These are phyloP conservation scores for Nicotiana obtusifolia DNA, from an alignment of 257 asterid genomes.

Conservation along the genomic window DNA sequence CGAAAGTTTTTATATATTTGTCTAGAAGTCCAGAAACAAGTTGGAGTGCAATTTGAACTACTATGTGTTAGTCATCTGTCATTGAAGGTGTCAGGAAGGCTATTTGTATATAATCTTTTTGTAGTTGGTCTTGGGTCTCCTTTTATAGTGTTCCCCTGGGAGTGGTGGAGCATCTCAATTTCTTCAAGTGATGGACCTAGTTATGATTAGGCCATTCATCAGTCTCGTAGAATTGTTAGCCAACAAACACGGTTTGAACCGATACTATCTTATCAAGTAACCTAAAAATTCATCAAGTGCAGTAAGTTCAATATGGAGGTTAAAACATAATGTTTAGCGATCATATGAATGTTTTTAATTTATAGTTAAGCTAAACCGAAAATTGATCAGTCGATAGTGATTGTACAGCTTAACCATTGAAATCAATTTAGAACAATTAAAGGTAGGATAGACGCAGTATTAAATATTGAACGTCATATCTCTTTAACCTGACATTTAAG, in stretches of 20 bases:
- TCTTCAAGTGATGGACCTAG: not conserved
- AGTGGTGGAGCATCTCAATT: not conserved
- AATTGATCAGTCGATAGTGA: not conserved
- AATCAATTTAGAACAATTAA: not conserved
- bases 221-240: not conserved
- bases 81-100: not conserved
- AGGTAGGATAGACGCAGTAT: not conserved
- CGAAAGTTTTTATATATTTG: not conserved
- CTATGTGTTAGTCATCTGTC: not conserved
- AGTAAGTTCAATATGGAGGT: not conserved
- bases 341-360: not conserved
- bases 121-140: not conserved
- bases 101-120: not conserved
- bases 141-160: not conserved
- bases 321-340: too few species aligned
- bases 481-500: not conserved
- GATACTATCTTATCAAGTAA: too few species aligned
- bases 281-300: not conserved
- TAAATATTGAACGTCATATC: not conserved
- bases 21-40: not conserved
- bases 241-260: too few species aligned
- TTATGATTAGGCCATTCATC: not conserved
- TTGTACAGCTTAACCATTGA: not conserved
- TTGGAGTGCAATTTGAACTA: not conserved
- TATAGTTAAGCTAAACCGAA: not conserved